Evolutionary conservation across 129 eudicot genomes (phyloP), one percentile per base, ranked within the genome.

Genomic region (Ambrosia trifida): DNA sequence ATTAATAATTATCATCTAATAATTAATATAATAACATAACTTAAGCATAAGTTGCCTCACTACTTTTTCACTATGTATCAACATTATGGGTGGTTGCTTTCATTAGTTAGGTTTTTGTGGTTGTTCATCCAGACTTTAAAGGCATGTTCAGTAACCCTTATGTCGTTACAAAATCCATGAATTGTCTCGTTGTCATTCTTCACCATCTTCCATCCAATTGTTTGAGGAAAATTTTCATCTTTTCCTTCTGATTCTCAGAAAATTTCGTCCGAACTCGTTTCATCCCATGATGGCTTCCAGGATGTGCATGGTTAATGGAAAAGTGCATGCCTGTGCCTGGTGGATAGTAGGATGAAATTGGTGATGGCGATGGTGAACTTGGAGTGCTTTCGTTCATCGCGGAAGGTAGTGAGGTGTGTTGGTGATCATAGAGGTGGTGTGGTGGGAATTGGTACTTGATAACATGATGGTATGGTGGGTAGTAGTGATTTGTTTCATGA

Each of bases 51-150:
- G n/a, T n/a, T n/a, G n/a, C n/a, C 28, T 24, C 28, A 24, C 28
- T 1, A 24, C 28, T 24, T 24, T 24, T 24, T 24, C 28, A 0
- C 28, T 24, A 24, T 24, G 43, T 38, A 5, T 38, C 8, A 38
- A 8, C 6, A 38, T 38, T 38, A 7, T 38, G 5, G 43, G 8
- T 7, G 43, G 43, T 38, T 38, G 43, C 5, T 38, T 38, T 38
- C 40, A 35, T 6, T 4, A 38, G 8, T 7, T 4, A 38, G 43
- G 7, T 18, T 89, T 57, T 79, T 89, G 69, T 89, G 84, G 66
- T 89, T 89, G 31, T 89, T 91, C 91, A 89, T 83, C 96, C 96
- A 89, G 4, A 89, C 91, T 33, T 83, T 85, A 56, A 89, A 76
- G 31, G 83, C 89, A 3, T 84, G 78, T 53, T 69, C 83, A 28